Conservation (phyloP, 2,329 filamentous ascomycete genomes). For the Curvularia spicifera region DNA sequence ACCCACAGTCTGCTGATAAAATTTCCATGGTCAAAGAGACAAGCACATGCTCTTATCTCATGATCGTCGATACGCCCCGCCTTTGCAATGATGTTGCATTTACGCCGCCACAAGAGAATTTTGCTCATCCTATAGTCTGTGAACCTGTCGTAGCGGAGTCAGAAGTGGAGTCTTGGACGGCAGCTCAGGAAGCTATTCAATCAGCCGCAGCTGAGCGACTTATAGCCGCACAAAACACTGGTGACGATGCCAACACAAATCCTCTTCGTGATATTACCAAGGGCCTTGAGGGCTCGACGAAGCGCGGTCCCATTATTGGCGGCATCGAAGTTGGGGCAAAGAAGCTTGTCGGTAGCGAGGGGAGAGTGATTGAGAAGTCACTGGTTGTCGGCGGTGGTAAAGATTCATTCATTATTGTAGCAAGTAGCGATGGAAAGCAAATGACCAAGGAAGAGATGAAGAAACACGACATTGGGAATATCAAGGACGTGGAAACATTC, state of each 20-base stretch:
- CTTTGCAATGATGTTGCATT: constrained; percentile 89
- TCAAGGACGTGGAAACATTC: constrained; percentile 71
- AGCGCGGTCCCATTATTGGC: constrained; percentile 58
- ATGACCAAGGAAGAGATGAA: constrained; percentile 72
- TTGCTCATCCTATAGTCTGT: constrained; percentile 78
- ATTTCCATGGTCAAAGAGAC: constrained; percentile 95
- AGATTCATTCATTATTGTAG: constrained; percentile 60
- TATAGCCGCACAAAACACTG: constrained; percentile 26
- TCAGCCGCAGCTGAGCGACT: constrained; percentile 33
- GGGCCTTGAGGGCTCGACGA: constrained; percentile 38
- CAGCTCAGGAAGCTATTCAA: constrained; percentile 43
- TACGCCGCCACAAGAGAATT: constrained; percentile 76
- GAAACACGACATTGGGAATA: constrained; percentile 67
- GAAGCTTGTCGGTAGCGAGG: constrained; percentile 61
- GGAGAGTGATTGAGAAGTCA: constrained; percentile 62
- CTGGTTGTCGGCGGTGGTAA: constrained; percentile 58
- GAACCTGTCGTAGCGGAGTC: constrained; percentile 70
- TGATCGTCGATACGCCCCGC: constrained; percentile 88
- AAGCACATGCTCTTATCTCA: constrained; percentile 87
- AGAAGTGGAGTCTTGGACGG: constrained; percentile 57
- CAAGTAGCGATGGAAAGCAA: constrained; percentile 66
- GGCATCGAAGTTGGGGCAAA: constrained; percentile 66
- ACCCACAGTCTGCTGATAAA: constrained; percentile 74
- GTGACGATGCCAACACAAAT: constrained; percentile 35
- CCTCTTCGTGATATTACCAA: constrained; percentile 45